Evolutionary conservation across 1,284 basidiomycete genomes (phyloP).

Genomic region (Abortiporus biennis): DNA sequence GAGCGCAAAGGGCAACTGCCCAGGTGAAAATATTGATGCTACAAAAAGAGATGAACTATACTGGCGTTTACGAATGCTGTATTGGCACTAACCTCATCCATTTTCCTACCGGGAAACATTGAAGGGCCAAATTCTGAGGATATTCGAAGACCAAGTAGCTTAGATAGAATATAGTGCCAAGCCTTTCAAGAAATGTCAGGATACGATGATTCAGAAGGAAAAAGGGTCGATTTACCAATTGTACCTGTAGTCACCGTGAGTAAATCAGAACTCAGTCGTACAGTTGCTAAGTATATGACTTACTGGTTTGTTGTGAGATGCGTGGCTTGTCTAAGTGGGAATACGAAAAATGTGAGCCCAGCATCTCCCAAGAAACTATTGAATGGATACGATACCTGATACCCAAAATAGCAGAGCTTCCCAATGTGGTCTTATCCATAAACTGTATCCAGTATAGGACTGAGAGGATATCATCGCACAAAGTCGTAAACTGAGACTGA

Average conservation of each 20-base stretch:
- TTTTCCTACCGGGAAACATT: slow-evolving; percentile 74
- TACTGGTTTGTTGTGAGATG: slow-evolving; percentile 26
- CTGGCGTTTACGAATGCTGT: not conserved
- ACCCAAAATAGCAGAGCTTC: slow-evolving; percentile 59
- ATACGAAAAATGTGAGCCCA: too few species aligned
- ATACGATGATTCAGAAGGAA: not conserved
- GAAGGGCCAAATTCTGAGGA: slow-evolving; percentile 68
- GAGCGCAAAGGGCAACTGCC: slow-evolving; percentile 54
- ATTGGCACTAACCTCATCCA: slow-evolving; percentile 38
- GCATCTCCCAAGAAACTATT: too few species aligned
- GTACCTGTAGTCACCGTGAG: slow-evolving; percentile 15
- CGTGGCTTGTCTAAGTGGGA: slow-evolving; percentile 25
- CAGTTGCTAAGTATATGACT: slow-evolving; percentile 6
- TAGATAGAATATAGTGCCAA: slow-evolving; percentile 67
- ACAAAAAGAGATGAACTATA: not conserved
- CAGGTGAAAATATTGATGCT: slow-evolving; percentile 68
- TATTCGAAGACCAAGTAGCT: slow-evolving; percentile 66
- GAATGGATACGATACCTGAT: slow-evolving; percentile 45
- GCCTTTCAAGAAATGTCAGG: slow-evolving; percentile 33
- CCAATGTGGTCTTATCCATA: slow-evolving; percentile 72
- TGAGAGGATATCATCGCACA: slow-evolving; percentile 16
- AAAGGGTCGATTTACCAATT: slow-evolving; percentile 18
- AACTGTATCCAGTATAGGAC: slow-evolving; percentile 64
- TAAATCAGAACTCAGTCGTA: not conserved
- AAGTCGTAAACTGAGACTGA: not conserved